These are phyloP conservation scores for Curvularia sp. DNA, from an alignment of 2,329 filamentous ascomycete genomes.

Conservation along the genomic window DNA sequence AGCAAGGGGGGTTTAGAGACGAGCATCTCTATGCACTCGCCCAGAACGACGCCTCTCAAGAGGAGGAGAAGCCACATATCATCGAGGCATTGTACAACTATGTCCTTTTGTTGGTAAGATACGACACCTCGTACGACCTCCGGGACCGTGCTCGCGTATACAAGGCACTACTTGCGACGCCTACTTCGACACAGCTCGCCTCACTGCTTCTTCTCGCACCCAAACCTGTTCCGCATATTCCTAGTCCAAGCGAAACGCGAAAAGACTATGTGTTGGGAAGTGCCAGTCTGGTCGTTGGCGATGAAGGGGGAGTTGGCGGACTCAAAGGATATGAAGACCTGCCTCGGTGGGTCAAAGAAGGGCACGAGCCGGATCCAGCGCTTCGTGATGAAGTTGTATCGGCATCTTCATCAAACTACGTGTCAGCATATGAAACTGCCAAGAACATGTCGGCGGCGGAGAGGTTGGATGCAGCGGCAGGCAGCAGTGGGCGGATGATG, in stretches of 20 bases:
- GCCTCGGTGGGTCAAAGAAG: slow-evolving; percentile 83
- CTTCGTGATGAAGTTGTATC: slow-evolving; percentile 65
- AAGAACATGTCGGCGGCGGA: slow-evolving; percentile 65
- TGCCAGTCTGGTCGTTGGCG: slow-evolving; percentile 82
- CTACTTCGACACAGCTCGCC: slow-evolving; percentile 79
- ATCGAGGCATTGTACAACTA: slow-evolving; percentile 85
- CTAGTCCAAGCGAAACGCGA: slow-evolving; percentile 84
- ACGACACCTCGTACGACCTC: slow-evolving; percentile 93
- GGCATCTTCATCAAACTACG: slow-evolving; percentile 41
- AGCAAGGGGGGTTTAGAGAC: slow-evolving; percentile 47
- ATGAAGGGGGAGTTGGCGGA: slow-evolving; percentile 71
- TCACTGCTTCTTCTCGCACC: slow-evolving; percentile 89
- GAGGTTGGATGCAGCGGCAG: slow-evolving; percentile 66
- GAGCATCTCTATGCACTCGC: slow-evolving; percentile 28
- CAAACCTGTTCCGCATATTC: slow-evolving; percentile 89
- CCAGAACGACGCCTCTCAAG: slow-evolving; percentile 23
- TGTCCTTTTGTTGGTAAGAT: slow-evolving; percentile 81
- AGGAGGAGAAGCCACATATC: slow-evolving; percentile 64
- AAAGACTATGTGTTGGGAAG: slow-evolving; percentile 82
- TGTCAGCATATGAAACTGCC: slow-evolving; percentile 39
- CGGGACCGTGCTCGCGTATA: slow-evolving; percentile 91
- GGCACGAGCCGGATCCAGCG: slow-evolving; percentile 77
- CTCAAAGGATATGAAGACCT: slow-evolving; percentile 81
- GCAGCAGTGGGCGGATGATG: slow-evolving; percentile 44
- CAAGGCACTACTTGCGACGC: slow-evolving; percentile 79